Percentiles rank a stretch among this genome's conserved stretches.
Conservation (phyloP, 306 rosid species). For the Alnus glutinosa region DNA sequence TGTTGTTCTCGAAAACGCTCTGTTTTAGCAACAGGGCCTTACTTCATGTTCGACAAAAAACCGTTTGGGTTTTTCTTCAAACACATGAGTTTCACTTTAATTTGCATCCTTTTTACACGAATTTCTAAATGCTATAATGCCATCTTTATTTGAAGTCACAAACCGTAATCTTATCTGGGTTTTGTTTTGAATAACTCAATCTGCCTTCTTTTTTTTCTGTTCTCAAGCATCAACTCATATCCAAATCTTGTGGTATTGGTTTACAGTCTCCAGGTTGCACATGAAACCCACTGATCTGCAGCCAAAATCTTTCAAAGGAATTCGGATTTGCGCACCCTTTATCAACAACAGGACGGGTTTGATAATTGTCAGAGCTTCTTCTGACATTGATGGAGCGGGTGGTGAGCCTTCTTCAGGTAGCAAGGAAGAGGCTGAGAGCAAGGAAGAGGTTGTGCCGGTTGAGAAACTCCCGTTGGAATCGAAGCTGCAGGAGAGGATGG, state of each 20-base stretch:
- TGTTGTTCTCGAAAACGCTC: neutral
- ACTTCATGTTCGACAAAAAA: neutral
- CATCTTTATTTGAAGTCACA: neutral
- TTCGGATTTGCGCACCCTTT: constrained; percentile 38
- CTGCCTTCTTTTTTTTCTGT: neutral
- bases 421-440: constrained; percentile 1
- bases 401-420: neutral
- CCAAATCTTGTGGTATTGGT: constrained; percentile 7
- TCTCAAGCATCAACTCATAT: neutral
- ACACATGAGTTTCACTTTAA: neutral
- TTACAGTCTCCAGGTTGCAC: constrained; percentile 50
- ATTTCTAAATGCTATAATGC: neutral
- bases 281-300: constrained; percentile 32
- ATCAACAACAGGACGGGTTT: constrained; percentile 3
- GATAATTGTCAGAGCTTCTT: constrained; percentile 37
- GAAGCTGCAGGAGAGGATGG: constrained; percentile 69
- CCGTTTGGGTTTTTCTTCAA: constrained; percentile 9
- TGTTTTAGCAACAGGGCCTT: neutral
- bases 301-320: constrained; percentile 36
- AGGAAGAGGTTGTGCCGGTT: constrained; percentile 36
- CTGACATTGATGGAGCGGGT: constrained; percentile 35
- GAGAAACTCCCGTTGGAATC: constrained; percentile 88
- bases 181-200: neutral
- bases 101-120: neutral
- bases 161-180: neutral